phyloP scores from a whole-genome alignment of 2,329 filamentous ascomycete species.

The Fusarium keratoplasticum region DNA sequence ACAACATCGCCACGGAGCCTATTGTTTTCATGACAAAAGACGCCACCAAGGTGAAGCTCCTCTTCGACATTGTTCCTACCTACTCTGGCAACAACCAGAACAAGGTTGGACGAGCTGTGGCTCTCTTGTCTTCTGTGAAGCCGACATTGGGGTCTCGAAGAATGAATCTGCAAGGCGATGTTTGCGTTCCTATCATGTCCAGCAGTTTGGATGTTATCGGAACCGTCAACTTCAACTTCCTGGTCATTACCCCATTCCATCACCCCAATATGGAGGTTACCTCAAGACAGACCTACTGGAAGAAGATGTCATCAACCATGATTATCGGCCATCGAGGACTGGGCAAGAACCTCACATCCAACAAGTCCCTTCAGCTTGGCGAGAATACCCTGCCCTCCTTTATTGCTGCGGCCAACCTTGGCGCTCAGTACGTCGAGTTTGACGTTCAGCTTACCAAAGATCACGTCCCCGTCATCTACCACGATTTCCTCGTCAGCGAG shows the following conservation, averaged over 20 bases:
- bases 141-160: conserved; percentile 84
- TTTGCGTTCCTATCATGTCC: conserved; percentile 90
- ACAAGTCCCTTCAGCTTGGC: conserved; percentile 90
- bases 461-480: conserved; percentile 97
- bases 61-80: conserved; percentile 96
- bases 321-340: conserved; percentile 78
- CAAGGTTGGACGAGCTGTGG: conserved; percentile 89
- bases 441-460: conserved; percentile 99
- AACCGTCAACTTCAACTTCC: conserved; percentile 95
- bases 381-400: conserved; percentile 98
- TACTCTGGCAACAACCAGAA: conserved; percentile 91
- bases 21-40: conserved; percentile 89
- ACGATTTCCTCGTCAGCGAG: conserved; percentile 97
- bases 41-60: conserved; percentile 82
- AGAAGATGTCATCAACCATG: conserved; percentile 90
- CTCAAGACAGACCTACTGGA: conserved; percentile 95
- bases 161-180: conserved; percentile 92
- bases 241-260: conserved; percentile 92
- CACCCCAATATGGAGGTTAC: conserved; percentile 95
- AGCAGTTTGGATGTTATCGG: conserved; percentile 91
- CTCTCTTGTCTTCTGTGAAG: conserved; percentile 86
- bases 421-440: conserved; percentile 79
- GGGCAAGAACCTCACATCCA: conserved; percentile 88
- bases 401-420: conserved; percentile 93
- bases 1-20: conserved; percentile 92